Percentiles rank a stretch among this genome's conserved stretches.
phyloP scores from a whole-genome alignment of 441 rosid species.

The Croton setiger region DNA sequence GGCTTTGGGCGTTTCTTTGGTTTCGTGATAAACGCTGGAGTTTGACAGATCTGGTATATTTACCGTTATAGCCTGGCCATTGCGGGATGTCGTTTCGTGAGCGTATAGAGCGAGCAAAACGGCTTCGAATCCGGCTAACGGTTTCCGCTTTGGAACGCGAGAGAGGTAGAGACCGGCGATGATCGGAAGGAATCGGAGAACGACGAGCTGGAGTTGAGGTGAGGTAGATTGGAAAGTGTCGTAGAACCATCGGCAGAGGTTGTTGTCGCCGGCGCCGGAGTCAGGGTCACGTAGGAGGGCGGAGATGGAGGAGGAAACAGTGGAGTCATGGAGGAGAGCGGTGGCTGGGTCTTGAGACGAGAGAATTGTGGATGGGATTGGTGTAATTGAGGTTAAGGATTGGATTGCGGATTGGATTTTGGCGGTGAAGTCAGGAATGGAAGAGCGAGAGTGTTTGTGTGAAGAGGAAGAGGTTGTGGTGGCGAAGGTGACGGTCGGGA shows the following conservation, averaged over 20 bases:
- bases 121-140: slow-evolving; percentile 91
- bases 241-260: slow-evolving; percentile 89
- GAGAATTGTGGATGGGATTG: slow-evolving; percentile 42
- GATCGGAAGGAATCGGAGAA: slow-evolving; percentile 66
- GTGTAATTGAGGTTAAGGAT: slow-evolving; percentile 46
- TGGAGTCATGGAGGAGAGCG: slow-evolving; percentile 53
- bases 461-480: slow-evolving; percentile 11
- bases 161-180: slow-evolving; percentile 72
- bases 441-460: slow-evolving; percentile 20
- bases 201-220: slow-evolving; percentile 63
- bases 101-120: slow-evolving; percentile 75
- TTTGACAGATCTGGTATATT: slow-evolving; percentile 67
- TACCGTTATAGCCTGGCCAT: slow-evolving; percentile 58
- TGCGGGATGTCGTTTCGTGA: slow-evolving; percentile 58
- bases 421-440: slow-evolving; percentile 24
- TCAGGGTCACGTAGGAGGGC: slow-evolving; percentile 57
- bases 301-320: slow-evolving; percentile 52
- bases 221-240: slow-evolving; percentile 71
- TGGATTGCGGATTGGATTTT: slow-evolving; percentile 42
- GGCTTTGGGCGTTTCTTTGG: slow-evolving; percentile 32
- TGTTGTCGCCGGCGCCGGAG: slow-evolving; percentile 77
- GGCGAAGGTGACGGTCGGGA: slow-evolving; percentile 4
- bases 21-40: slow-evolving; percentile 71
- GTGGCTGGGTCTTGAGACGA: slow-evolving; percentile 35
- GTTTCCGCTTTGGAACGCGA: slow-evolving; percentile 53